Conservation (phyloP, 495 filamentous ascomycete species). For the Copromyces sp. region DNA sequence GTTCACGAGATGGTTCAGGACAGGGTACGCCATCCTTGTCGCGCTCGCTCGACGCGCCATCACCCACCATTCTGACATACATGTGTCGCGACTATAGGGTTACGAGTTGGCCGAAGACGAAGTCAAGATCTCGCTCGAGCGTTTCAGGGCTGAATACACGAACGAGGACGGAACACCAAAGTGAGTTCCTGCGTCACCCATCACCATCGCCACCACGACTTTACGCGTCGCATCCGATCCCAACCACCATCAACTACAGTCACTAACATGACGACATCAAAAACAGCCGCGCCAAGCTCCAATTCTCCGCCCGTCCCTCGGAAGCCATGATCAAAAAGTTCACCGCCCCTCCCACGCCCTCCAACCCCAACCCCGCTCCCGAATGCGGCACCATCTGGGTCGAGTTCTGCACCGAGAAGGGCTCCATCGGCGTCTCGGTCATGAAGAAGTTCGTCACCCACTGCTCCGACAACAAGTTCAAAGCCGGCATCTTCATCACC, state of each 20-base stretch:
- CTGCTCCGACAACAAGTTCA: constrained; percentile 64
- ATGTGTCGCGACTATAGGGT: constrained; percentile 42
- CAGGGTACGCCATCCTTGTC: constrained; percentile 43
- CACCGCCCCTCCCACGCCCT: constrained; percentile 51
- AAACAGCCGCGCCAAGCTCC: constrained; percentile 67
- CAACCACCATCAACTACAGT: constrained; percentile 10
- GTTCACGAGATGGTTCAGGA: constrained; percentile 82
- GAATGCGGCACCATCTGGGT: constrained; percentile 87
- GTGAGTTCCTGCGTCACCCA: constrained; percentile 34
- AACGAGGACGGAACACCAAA: constrained; percentile 60
- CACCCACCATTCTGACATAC: background rate
- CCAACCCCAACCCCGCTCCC: constrained; percentile 52
- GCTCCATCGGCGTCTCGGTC: constrained; percentile 76
- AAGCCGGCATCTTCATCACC: constrained; percentile 82
- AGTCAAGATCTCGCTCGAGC: constrained; percentile 65
- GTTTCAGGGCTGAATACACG: constrained; percentile 59
- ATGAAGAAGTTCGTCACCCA: constrained; percentile 80
- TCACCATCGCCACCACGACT: background rate
- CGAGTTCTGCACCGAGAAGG: constrained; percentile 68
- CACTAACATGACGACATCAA: background rate
- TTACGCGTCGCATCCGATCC: constrained; percentile 5
- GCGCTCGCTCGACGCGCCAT: background rate
- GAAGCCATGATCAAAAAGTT: constrained; percentile 76
- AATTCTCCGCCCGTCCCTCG: constrained; percentile 74
- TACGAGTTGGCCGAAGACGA: constrained; percentile 89